Conservation (phyloP, 108 stramenopile species). For the Schizochytrium sp. region DNA sequence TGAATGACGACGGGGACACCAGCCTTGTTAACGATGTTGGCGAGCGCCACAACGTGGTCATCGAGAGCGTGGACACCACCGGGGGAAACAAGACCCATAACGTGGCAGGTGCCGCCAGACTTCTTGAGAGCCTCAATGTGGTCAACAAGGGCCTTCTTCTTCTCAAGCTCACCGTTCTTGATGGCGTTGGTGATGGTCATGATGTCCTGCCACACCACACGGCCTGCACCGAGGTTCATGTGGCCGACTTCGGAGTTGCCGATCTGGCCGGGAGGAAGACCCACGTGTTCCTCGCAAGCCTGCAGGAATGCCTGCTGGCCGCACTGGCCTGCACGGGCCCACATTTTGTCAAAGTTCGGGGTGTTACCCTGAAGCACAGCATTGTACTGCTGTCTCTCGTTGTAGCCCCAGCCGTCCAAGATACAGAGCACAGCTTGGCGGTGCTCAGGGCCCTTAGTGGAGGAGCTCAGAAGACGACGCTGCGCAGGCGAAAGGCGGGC, state of each 20-base stretch:
- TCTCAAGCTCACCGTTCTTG: not conserved
- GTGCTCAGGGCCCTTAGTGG: slow-evolving; percentile 52
- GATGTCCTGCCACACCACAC: slow-evolving; percentile 60
- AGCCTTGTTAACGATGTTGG: slow-evolving; percentile 44
- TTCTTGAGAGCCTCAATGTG: slow-evolving; percentile 24
- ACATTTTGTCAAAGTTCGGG: slow-evolving; percentile 61
- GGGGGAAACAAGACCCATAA: slow-evolving; percentile 59
- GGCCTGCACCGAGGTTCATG: slow-evolving; percentile 60
- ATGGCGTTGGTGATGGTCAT: slow-evolving; percentile 59
- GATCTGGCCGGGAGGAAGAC: slow-evolving; percentile 50
- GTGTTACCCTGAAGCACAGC: slow-evolving; percentile 55
- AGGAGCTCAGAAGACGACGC: not conserved
- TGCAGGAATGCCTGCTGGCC: slow-evolving; percentile 56
- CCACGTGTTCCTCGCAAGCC: slow-evolving; percentile 58
- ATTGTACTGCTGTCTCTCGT: slow-evolving; percentile 31
- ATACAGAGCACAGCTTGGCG: slow-evolving; percentile 40
- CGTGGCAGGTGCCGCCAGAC: slow-evolving; percentile 56
- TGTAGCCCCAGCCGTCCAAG: slow-evolving; percentile 60
- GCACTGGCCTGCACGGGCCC: slow-evolving; percentile 3
- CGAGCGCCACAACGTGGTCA: slow-evolving; percentile 20
- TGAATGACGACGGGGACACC: slow-evolving; percentile 55
- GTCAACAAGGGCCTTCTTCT: slow-evolving; percentile 33
- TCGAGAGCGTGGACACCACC: slow-evolving; percentile 52
- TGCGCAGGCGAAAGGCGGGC: not conserved
- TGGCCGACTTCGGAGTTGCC: slow-evolving; percentile 56